Evolutionary conservation across 2,329 filamentous ascomycete genomes (phyloP).

Genomic region (Colletotrichum siamense): DNA sequence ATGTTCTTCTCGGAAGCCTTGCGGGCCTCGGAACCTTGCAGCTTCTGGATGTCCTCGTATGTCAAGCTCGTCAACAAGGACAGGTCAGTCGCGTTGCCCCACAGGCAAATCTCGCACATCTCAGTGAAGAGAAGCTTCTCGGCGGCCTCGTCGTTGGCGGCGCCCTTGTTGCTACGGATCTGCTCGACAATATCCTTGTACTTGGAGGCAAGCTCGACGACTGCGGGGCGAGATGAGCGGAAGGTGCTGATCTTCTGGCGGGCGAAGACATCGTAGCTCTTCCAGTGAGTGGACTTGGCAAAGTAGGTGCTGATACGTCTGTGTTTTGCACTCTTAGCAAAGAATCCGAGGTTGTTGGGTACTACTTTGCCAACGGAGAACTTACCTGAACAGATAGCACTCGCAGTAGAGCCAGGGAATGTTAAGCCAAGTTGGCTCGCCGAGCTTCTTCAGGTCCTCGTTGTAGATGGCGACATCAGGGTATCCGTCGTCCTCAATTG

Average conservation of each 20-base stretch:
- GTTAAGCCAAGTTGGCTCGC: conserved; percentile 80
- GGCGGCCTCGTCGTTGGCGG: conserved; percentile 65
- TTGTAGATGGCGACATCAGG: conserved; percentile 85
- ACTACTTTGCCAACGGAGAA: background rate
- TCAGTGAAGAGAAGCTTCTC: conserved; percentile 84
- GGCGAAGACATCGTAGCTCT: conserved; percentile 86
- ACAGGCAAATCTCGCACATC: conserved; percentile 96
- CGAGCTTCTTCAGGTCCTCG: conserved; percentile 77
- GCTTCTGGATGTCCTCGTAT: conserved; percentile 95
- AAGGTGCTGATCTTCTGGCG: conserved; percentile 93
- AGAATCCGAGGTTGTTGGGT: background rate
- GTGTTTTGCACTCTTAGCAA: conserved; percentile 24
- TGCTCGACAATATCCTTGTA: conserved; percentile 78
- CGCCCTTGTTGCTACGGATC: conserved; percentile 59
- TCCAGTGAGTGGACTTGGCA: conserved; percentile 80
- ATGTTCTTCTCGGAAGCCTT: conserved; percentile 93
- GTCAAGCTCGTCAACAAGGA: conserved; percentile 88
- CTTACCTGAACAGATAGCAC: conserved; percentile 88
- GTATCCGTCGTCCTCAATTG: conserved; percentile 77
- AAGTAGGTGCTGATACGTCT: conserved; percentile 83
- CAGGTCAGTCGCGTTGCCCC: conserved; percentile 96
- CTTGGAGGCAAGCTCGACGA: conserved; percentile 79
- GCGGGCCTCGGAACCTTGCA: conserved; percentile 87
- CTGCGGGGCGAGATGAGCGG: conserved; percentile 86
- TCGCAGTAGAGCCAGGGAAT: conserved; percentile 90